Evolutionary conservation across 2,329 filamentous ascomycete species (phyloP), one percentile per base, ranked within the genome.

Genomic region (Xylariaceae sp.): DNA sequence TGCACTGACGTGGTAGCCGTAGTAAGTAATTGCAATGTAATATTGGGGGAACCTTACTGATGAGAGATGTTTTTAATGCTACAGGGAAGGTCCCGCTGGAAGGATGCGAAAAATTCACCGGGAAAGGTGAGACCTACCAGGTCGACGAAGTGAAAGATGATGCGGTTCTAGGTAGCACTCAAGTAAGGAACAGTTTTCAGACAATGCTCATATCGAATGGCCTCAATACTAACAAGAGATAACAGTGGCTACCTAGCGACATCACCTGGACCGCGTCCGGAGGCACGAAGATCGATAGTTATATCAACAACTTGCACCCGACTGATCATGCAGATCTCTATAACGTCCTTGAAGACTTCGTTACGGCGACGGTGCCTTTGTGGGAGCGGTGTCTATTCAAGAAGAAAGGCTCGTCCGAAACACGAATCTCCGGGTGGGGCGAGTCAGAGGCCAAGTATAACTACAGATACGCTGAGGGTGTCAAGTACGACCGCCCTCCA

Each of bases 251-350:
- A 12, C 77, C 77, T 11, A 70, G 70, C 39, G 69, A 76, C 4
- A 64, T 80, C 14, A 56, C 65, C n/a, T 61, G 76, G 35, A 56
- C 61, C 33, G 47, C 63, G 2, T 58, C 66, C 7, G 63, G 60
- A 3, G 55, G 48, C 4, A 63, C 67, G 10, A 66, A 58, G 14
- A 71, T 79, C 21, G 64, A 64, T 3, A 75, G 71, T 52, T 79
- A 79, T 53, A 68, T 78, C 58, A 79, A 79, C 57, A 78, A 77
- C 50, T 56, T 77, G 1, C 74, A 79, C 48, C 76, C 76, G 0
- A 21, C 47, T 1, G 40, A 64, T 2, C 64, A 75, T 37, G 50
- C 53, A 7, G 49, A 44, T 3, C 56, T 76, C 0, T 76, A 75
- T 43, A 47, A 45, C 1, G 53, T 70, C 3, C 56, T 76, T 10